Conservation (phyloP, 352 stramenopile species). For the Phytophthora nicotianae region DNA sequence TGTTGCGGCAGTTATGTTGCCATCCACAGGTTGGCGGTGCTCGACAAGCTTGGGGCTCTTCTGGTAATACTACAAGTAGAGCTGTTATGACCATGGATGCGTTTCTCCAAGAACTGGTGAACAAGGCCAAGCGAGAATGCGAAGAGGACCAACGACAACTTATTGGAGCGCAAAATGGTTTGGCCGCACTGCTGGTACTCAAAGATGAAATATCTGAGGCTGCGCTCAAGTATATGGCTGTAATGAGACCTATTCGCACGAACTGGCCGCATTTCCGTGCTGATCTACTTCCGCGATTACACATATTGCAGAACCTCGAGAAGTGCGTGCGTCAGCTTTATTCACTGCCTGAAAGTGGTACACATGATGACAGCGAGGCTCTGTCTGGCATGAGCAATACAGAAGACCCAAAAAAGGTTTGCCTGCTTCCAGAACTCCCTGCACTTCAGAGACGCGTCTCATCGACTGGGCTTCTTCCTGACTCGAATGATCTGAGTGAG, state of each 20-base stretch:
- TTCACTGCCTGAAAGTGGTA: conserved; percentile 4
- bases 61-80: conserved; percentile 12
- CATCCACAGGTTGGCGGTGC: conserved; percentile 88
- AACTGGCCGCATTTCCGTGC: conserved; percentile 73
- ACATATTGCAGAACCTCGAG: conserved; percentile 71
- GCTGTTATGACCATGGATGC: conserved; percentile 81
- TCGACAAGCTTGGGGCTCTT: conserved; percentile 21
- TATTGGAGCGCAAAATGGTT: conserved; percentile 75
- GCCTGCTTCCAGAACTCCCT: conserved; percentile 48
- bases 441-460: conserved; percentile 39
- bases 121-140: conserved; percentile 71
- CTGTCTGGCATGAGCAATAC: neutral
- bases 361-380: neutral
- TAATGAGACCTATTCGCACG: conserved; percentile 45
- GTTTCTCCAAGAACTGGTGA: conserved; percentile 74
- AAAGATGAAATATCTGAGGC: conserved; percentile 35
- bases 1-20: conserved; percentile 91
- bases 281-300: conserved; percentile 69
- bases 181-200: conserved; percentile 57
- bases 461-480: conserved; percentile 9
- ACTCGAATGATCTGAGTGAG: neutral
- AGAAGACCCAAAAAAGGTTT: conserved; percentile 47
- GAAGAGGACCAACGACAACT: conserved; percentile 85
- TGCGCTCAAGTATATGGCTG: conserved; percentile 60
- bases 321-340: conserved; percentile 36